Percentiles rank a stretch among this genome's conserved stretches.
These are phyloP conservation scores for Malassezia sp. DNA, from an alignment of 1,284 basidiomycete genomes.

Conservation along the genomic window DNA sequence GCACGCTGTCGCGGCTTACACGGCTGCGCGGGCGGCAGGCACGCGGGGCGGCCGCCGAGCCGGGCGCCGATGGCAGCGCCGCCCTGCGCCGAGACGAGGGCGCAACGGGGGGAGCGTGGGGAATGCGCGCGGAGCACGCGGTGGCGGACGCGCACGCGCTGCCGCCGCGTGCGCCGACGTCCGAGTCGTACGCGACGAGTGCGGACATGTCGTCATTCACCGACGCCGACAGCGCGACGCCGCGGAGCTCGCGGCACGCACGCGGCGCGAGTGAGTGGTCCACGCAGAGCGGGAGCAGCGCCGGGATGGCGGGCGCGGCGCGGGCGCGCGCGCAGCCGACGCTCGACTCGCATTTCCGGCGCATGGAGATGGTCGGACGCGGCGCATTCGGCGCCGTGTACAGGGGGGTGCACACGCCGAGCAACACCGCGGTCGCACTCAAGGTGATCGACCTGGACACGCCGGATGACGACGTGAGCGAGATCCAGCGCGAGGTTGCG, in stretches of 20 bases:
- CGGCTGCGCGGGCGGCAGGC: constrained; percentile 4
- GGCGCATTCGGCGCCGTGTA: constrained; percentile 45
- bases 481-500: constrained; percentile 91
- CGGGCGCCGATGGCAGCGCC: not conserved
- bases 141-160: not conserved
- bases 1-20: constrained; percentile 13
- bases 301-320: not conserved
- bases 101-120: too few species aligned
- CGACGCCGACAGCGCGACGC: not conserved
- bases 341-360: constrained; percentile 27
- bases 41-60: too few species aligned
- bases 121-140: too few species aligned
- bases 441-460: constrained; percentile 99
- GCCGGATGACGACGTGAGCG: constrained; percentile 76
- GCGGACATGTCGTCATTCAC: too few species aligned
- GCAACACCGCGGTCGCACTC: constrained; percentile 77
- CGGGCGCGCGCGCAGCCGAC: too few species aligned
- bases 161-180: not conserved
- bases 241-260: not conserved
- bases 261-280: constrained; percentile 5
- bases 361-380: constrained; percentile 40
- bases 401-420: constrained; percentile 57
- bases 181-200: not conserved
- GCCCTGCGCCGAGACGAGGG: constrained; percentile 7
- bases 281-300: constrained; percentile 1